Conservation (phyloP, 805 yeast genomes). For the Yarrowia divulgata region DNA sequence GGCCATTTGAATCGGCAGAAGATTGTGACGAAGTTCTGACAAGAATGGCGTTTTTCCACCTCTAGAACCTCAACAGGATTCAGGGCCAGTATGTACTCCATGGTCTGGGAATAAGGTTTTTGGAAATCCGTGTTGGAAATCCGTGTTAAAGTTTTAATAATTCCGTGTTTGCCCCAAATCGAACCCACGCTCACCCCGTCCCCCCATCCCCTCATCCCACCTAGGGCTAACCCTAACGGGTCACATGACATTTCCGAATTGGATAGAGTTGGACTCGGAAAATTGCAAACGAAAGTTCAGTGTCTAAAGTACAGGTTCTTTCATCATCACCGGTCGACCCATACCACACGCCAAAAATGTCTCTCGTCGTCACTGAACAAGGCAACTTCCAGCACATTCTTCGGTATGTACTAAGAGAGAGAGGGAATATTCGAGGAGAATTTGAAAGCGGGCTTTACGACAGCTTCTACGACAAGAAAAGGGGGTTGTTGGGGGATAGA, state of each 20-base stretch:
- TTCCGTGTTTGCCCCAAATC: background rate
- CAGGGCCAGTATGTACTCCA: no score
- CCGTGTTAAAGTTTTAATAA: no score
- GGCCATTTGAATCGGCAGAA: no score
- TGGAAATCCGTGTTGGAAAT: no score
- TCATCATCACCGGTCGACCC: slow-evolving; percentile 40
- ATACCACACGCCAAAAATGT: slow-evolving; percentile 61
- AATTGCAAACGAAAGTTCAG: slow-evolving; percentile 33
- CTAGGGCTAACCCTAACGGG: slow-evolving; percentile 28
- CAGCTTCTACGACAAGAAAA: no score
- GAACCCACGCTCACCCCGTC: background rate
- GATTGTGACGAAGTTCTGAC: no score
- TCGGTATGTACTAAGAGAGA: slow-evolving; percentile 72
- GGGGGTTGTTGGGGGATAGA: background rate
- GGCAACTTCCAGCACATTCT: slow-evolving; percentile 99
- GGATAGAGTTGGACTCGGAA: slow-evolving; percentile 39
- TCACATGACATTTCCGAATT: slow-evolving; percentile 32
- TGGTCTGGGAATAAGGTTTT: no score
- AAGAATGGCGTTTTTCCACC: no score
- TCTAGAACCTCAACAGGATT: no score
- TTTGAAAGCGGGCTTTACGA: no score
- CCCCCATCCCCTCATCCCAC: no score
- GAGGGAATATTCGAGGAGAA: background rate
- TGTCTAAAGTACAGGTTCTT: slow-evolving; percentile 27
- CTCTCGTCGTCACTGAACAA: slow-evolving; percentile 98